These are phyloP conservation scores for Rosa multiflora DNA, from an alignment of 306 rosid genomes.

Conservation along the genomic window DNA sequence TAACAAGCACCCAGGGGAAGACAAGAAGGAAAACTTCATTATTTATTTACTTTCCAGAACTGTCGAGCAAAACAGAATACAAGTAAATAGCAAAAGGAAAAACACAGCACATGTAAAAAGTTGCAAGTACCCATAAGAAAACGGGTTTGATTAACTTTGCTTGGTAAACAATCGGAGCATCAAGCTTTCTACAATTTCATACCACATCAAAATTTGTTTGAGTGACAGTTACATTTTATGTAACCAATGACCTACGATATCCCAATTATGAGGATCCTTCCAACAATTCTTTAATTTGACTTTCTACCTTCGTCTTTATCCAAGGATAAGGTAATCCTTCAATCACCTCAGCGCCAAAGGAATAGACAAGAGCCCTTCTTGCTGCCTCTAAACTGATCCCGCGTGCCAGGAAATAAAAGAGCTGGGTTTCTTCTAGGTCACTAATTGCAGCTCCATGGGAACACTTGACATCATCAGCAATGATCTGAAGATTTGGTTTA, in stretches of 20 bases:
- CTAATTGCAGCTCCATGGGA: constrained; percentile 99
- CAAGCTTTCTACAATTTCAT: background rate
- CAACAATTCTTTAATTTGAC: constrained; percentile 55
- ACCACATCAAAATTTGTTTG: constrained; percentile 9
- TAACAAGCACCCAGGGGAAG: background rate
- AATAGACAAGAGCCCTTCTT: constrained; percentile 71
- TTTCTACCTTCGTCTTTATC: constrained; percentile 51
- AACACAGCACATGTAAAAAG: background rate
- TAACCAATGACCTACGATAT: background rate
- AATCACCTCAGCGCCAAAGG: constrained; percentile 86
- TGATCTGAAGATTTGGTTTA: constrained; percentile 92
- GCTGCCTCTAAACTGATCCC: constrained; percentile 73
- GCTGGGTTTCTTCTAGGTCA: constrained; percentile 84
- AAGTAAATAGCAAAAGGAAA: background rate
- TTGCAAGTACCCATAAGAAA: background rate
- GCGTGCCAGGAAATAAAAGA: constrained; percentile 81
- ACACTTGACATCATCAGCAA: constrained; percentile 90
- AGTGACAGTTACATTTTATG: background rate
- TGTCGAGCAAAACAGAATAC: background rate
- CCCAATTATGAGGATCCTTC: constrained; percentile 37
- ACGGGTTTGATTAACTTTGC: background rate
- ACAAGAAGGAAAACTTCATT: too few relatives aligned
- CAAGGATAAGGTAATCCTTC: constrained; percentile 62
- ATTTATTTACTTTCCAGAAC: background rate
- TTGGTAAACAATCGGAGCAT: constrained; percentile 8